A percentile compares a stretch with the other conserved stretches of the same genome.
Conservation (phyloP, 176 grass and related monocot genomes). For the Oryza australiensis region DNA sequence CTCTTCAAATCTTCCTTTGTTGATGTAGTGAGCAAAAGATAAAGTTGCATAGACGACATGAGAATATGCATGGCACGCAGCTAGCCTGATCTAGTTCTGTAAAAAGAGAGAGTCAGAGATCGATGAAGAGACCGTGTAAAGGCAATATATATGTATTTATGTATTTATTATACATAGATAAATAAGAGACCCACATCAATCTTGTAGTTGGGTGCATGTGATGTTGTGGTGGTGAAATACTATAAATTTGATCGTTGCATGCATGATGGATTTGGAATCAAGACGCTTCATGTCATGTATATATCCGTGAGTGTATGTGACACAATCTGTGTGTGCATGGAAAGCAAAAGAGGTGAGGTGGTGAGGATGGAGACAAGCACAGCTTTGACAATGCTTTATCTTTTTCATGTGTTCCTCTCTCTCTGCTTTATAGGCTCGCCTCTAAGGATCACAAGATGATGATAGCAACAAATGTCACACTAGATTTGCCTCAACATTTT, state of each 20-base stretch:
- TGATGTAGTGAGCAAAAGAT: constrained; percentile 45
- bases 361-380: constrained; percentile 56
- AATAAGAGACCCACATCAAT: constrained; percentile 33
- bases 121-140: constrained; percentile 52
- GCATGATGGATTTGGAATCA: background rate
- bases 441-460: constrained; percentile 32
- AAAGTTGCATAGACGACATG: constrained; percentile 59
- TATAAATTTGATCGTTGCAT: background rate
- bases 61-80: constrained; percentile 63
- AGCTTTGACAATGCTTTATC: constrained; percentile 63
- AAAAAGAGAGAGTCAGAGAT: constrained; percentile 35
- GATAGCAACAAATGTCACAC: constrained; percentile 17
- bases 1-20: background rate
- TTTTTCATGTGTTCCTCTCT: constrained; percentile 44
- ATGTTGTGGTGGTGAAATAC: background rate
- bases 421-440: constrained; percentile 29
- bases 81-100: constrained; percentile 37
- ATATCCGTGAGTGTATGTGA: background rate
- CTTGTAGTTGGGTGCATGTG: constrained; percentile 60
- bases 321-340: constrained; percentile 31
- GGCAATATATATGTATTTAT: constrained; percentile 33
- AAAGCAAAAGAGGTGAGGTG: constrained; percentile 61
- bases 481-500: constrained; percentile 23
- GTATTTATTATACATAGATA: constrained; percentile 25
- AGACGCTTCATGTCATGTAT: background rate